Evolutionary conservation across 306 rosid genomes (phyloP).

Genomic region (Castanea mollissima): DNA sequence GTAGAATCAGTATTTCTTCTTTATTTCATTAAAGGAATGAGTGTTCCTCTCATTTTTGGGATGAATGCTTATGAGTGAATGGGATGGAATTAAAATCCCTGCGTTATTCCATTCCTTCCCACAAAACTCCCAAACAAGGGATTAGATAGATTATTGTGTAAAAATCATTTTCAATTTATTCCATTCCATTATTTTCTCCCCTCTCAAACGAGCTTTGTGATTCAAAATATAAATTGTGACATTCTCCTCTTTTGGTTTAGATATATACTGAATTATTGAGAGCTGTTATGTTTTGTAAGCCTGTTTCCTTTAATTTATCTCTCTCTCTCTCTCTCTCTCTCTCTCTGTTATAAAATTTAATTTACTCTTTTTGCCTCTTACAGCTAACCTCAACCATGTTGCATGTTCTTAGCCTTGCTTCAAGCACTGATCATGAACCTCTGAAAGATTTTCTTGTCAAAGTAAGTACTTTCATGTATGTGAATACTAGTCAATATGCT

Average conservation of each 20-base stretch:
- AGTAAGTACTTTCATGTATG: slow-evolving; percentile 41
- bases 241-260: background rate
- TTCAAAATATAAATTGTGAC: slow-evolving; percentile 6
- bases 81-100: too few relatives aligned
- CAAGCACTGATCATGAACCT: slow-evolving; percentile 52
- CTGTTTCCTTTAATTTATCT: background rate
- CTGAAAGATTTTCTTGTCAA: slow-evolving; percentile 73
- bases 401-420: slow-evolving; percentile 69
- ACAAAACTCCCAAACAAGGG: too few relatives aligned
- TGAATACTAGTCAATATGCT: background rate
- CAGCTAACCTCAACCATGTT: slow-evolving; percentile 88
- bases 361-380: slow-evolving; percentile 13
- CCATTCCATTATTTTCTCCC: too few relatives aligned
- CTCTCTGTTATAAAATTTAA: background rate
- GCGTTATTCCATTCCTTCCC: too few relatives aligned
- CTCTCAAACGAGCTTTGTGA: background rate
- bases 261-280: slow-evolving; percentile 9
- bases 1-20: too few relatives aligned
- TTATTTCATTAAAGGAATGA: too few relatives aligned
- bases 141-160: too few relatives aligned
- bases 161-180: too few relatives aligned
- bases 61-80: too few relatives aligned
- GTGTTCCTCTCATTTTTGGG: too few relatives aligned
- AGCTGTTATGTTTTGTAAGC: slow-evolving; percentile 7
- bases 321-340: slow-evolving; percentile 1